Evolutionary conservation across 805 yeast genomes (phyloP).

Genomic region (Yarrowia sp.): DNA sequence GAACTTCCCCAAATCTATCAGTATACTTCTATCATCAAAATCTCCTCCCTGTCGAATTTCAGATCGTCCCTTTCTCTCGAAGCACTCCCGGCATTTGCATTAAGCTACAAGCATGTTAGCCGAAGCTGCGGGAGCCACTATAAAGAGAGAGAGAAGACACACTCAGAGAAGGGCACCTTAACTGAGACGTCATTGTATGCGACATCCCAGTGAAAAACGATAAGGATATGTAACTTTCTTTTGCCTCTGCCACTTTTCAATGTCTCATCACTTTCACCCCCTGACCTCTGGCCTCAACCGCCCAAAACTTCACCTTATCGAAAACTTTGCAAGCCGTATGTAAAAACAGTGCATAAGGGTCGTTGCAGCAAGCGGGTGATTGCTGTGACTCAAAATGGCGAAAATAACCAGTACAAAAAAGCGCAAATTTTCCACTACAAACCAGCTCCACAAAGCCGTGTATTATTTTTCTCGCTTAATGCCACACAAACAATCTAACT

Average conservation of each 20-base stretch:
- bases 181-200: too few relatives aligned
- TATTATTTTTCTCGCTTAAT: too few relatives aligned
- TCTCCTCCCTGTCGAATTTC: not conserved
- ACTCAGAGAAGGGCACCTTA: too few relatives aligned
- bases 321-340: conserved; percentile 10
- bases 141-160: not conserved
- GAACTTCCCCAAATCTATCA: not conserved
- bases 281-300: not conserved
- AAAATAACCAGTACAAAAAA: too few relatives aligned
- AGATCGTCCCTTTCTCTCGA: not conserved
- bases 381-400: too few relatives aligned
- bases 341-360: not conserved
- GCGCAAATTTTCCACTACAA: too few relatives aligned
- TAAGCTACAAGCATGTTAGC: conserved; percentile 5
- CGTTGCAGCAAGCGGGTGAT: too few relatives aligned
- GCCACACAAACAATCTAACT: not conserved
- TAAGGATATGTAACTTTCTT: too few relatives aligned
- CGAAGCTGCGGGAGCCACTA: not conserved
- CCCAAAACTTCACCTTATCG: not conserved
- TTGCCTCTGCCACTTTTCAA: too few relatives aligned
- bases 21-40: too few relatives aligned
- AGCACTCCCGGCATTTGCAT: not conserved
- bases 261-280: not conserved
- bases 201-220: too few relatives aligned
- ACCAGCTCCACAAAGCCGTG: too few relatives aligned